Percentiles rank a stretch among this genome's conserved stretches.
Evolutionary conservation across 2,329 filamentous ascomycete species (phyloP).

Genomic region (Cytospora chrysosperma): DNA sequence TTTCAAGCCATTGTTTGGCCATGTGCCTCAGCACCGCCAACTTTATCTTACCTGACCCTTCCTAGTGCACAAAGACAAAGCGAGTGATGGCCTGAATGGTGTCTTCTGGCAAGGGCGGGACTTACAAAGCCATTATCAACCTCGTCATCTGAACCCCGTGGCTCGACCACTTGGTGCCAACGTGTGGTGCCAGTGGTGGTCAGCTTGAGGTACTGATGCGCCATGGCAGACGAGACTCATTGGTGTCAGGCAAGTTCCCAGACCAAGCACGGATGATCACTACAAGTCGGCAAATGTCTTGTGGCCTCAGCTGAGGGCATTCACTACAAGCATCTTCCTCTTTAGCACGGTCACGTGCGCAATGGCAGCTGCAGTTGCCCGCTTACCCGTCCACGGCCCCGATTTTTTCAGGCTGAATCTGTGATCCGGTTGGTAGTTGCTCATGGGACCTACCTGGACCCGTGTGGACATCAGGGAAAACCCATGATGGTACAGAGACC

Average conservation of each 20-base stretch:
- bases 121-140: neutral
- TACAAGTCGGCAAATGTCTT: neutral
- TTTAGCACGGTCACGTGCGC: slow-evolving; percentile 20
- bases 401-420: slow-evolving; percentile 19
- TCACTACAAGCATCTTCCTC: slow-evolving; percentile 19
- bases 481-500: slow-evolving; percentile 20
- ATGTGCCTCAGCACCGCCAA: neutral
- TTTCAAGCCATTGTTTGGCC: neutral
- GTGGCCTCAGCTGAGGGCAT: slow-evolving; percentile 5
- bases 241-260: neutral
- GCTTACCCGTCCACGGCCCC: slow-evolving; percentile 20
- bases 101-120: no score
- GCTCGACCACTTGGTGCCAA: neutral
- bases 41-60: neutral
- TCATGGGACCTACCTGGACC: slow-evolving; percentile 5
- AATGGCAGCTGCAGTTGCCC: slow-evolving; percentile 18
- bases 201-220: neutral
- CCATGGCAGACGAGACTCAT: neutral
- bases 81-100: neutral
- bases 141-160: neutral
- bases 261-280: slow-evolving; percentile 3
- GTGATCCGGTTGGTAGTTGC: slow-evolving; percentile 23
- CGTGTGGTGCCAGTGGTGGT: slow-evolving; percentile 7
- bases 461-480: slow-evolving; percentile 15
- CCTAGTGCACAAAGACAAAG: neutral